Conservation (phyloP, 169 alveolate species). For the Cryptosporidium muris region DNA sequence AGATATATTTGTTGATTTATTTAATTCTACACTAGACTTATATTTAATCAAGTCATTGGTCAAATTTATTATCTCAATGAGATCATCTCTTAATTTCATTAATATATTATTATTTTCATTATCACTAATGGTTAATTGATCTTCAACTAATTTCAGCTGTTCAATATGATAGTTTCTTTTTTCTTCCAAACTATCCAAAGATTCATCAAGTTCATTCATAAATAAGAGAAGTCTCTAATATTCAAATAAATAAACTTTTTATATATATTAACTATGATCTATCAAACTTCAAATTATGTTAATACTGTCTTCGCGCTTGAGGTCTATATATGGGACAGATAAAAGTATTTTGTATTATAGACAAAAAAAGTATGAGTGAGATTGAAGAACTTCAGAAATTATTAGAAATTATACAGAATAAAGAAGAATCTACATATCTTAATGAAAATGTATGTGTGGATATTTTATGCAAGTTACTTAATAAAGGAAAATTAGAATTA, state of each 20-base stretch:
- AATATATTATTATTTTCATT: conserved; percentile 2
- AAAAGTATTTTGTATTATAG: neutral
- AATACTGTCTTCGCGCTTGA: neutral
- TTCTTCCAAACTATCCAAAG: conserved; percentile 3
- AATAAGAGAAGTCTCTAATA: neutral
- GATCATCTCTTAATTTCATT: conserved; percentile 13
- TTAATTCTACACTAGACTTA: neutral
- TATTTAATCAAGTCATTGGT: conserved; percentile 10
- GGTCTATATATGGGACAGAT: neutral
- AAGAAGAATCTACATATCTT: neutral
- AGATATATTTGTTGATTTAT: too few species aligned
- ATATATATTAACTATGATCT: neutral
- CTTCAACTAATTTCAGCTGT: conserved; percentile 21
- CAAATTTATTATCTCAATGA: conserved; percentile 8
- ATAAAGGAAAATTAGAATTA: conserved; percentile 7
- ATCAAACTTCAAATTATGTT: neutral
- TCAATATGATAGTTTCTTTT: neutral
- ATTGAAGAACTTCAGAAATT: neutral
- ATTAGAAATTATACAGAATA: conserved; percentile 5
- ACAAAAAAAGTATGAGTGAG: neutral
- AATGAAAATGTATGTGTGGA: conserved; percentile 39
- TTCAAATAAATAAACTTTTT: neutral
- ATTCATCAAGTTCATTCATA: conserved; percentile 26
- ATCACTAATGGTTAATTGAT: neutral
- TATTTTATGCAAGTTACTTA: conserved; percentile 16